Conservation (phyloP, 2,329 filamentous ascomycete species). For the Leptographium lundbergii region DNA sequence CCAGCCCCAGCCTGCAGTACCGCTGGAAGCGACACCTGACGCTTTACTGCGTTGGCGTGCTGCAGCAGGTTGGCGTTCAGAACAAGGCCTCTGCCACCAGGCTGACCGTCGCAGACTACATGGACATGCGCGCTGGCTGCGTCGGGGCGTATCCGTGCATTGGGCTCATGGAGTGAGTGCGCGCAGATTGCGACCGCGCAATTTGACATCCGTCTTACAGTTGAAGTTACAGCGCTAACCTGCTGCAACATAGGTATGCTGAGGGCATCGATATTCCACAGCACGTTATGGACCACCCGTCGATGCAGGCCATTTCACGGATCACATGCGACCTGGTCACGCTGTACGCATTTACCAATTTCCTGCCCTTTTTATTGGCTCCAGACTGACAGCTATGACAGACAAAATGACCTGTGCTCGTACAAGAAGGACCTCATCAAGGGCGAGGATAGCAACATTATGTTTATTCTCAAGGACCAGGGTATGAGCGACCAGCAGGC, state of each 20-base stretch:
- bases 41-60: background rate
- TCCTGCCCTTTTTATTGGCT: too few species aligned
- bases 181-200: too few species aligned
- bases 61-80: background rate
- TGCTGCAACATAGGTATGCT: background rate
- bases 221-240: too few species aligned
- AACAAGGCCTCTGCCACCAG: background rate
- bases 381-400: background rate
- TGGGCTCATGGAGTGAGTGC: slow-evolving; percentile 1
- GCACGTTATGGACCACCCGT: background rate
- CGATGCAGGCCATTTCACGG: background rate
- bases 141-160: background rate
- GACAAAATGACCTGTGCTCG: background rate
- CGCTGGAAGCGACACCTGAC: background rate
- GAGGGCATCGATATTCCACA: background rate
- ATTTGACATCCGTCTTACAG: too few species aligned
- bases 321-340: background rate
- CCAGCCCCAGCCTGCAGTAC: background rate
- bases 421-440: background rate
- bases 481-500: slow-evolving; percentile 1
- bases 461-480: background rate
- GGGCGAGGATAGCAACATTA: background rate
- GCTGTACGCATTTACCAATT: background rate
- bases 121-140: slow-evolving; percentile 1
- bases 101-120: background rate